Conservation (phyloP, 305 asterid species). For the Petunia hybrid region DNA sequence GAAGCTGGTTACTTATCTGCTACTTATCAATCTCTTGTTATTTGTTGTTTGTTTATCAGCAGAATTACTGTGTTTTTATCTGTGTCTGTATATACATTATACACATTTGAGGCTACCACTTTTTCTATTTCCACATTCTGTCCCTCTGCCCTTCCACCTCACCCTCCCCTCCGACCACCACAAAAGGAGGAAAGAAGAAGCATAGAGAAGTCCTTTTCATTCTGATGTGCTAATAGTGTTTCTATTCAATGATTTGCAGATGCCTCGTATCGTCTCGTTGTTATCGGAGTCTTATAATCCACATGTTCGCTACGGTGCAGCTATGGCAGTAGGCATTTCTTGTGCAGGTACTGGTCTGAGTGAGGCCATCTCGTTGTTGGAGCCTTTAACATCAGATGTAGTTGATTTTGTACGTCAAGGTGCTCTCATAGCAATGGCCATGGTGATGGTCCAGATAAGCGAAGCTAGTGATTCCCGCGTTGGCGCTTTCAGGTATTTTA, state of each 20-base stretch:
- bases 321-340: constrained; percentile 96
- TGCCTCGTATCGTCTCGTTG: constrained; percentile 84
- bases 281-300: constrained; percentile 92
- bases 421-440: constrained; percentile 98
- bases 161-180: neutral
- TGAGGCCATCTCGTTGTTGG: constrained; percentile 96
- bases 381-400: constrained; percentile 97
- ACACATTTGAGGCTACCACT: neutral
- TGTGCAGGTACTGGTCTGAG: constrained; percentile 99
- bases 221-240: constrained; percentile 22
- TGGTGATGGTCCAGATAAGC: constrained; percentile 95
- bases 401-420: constrained; percentile 99
- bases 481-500: constrained; percentile 84
- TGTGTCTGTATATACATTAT: neutral
- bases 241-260: constrained; percentile 60
- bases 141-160: neutral
- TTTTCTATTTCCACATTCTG: neutral
- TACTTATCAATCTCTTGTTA: neutral
- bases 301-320: constrained; percentile 97
- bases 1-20: neutral
- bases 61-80: neutral
- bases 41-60: neutral
- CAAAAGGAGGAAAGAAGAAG: neutral
- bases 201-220: neutral
- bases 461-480: constrained; percentile 98